phyloP scores from a whole-genome alignment of 495 filamentous ascomycete species.

The Haplographium delicatum region DNA sequence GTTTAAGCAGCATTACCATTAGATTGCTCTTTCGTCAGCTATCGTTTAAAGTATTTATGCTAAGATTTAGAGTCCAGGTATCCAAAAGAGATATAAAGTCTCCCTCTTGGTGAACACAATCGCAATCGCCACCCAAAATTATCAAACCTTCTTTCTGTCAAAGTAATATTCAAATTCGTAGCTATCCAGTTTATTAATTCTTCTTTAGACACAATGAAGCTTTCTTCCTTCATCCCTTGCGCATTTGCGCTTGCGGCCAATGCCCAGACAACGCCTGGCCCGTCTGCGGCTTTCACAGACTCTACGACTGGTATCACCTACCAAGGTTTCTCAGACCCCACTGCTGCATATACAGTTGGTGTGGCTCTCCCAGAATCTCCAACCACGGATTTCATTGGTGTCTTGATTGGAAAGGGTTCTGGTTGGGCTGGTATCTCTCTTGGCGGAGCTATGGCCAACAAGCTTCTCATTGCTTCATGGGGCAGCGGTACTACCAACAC shows the following conservation, averaged over 20 bases:
- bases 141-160: no score
- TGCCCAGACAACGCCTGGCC: neutral
- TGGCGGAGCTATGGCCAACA: conserved; percentile 49
- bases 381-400: conserved; percentile 36
- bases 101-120: no score
- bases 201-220: conserved; percentile 1
- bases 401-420: conserved; percentile 16
- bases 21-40: no score
- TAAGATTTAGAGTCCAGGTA: no score
- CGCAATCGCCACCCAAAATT: no score
- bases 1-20: no score
- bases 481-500: conserved; percentile 37
- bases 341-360: conserved; percentile 41
- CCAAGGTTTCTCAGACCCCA: conserved; percentile 20
- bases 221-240: neutral
- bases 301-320: conserved; percentile 30
- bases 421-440: conserved; percentile 50
- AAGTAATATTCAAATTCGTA: no score
- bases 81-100: no score
- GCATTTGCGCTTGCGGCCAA: neutral
- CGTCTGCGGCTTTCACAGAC: conserved; percentile 27
- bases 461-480: conserved; percentile 50
- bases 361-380: conserved; percentile 45
- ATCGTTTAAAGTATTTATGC: no score
- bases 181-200: no score